phyloP scores from a whole-genome alignment of 2,329 filamentous ascomycete species.

The Fusarium sp. region DNA sequence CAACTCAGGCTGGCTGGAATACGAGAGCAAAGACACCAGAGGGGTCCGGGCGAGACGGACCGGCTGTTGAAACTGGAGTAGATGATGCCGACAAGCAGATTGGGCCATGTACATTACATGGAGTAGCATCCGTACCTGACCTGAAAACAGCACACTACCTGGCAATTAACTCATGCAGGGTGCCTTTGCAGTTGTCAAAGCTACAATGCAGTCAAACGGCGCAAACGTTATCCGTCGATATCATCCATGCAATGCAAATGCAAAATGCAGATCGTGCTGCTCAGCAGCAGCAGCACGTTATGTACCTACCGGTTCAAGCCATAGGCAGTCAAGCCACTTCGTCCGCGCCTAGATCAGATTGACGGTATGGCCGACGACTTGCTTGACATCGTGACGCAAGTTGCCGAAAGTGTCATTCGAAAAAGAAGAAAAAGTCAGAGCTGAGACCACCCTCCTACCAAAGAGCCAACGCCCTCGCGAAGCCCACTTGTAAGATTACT shows the following conservation, averaged over 20 bases:
- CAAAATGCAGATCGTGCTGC: conserved; percentile 2
- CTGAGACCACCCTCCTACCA: conserved; percentile 39
- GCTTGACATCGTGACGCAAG: conserved; percentile 16
- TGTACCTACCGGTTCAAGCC: conserved; percentile 10
- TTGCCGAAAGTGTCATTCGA: conserved; percentile 15
- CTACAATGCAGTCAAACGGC: conserved; percentile 25
- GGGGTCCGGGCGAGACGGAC: conserved; percentile 29
- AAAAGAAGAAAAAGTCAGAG: conserved; percentile 27
- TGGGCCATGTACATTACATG: not conserved
- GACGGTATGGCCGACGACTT: conserved; percentile 26
- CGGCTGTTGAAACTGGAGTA: conserved; percentile 14
- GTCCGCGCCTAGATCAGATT: not conserved
- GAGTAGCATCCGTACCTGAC: not conserved
- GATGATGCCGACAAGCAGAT: conserved; percentile 10
- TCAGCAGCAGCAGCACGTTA: conserved; percentile 1
- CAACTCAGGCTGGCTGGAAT: conserved; percentile 6
- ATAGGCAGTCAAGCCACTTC: conserved; percentile 8
- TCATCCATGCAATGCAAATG: conserved; percentile 13
- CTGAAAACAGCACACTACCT: not conserved
- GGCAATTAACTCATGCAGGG: conserved; percentile 12
- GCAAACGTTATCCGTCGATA: conserved; percentile 24
- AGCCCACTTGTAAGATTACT: conserved; percentile 47
- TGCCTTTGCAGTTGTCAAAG: conserved; percentile 8
- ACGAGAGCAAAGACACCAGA: conserved; percentile 17
- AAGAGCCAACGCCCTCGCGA: conserved; percentile 21